These are phyloP conservation scores for Yarrowia sp. DNA, from an alignment of 805 yeast genomes.

Conservation along the genomic window DNA sequence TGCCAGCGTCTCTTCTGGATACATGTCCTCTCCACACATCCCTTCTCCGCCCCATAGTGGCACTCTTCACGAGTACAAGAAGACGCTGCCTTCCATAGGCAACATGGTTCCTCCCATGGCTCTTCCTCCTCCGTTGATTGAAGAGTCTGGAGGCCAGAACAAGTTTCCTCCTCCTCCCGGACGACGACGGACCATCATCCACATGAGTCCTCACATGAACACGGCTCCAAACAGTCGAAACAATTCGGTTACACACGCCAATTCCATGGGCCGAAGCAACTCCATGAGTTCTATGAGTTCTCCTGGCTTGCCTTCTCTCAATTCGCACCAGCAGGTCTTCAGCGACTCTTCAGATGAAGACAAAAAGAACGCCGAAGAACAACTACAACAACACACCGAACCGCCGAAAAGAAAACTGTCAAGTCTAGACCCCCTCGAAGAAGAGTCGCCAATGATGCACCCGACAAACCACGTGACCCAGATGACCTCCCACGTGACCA, in stretches of 20 bases:
- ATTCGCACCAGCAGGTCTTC: not conserved
- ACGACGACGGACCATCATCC: not conserved
- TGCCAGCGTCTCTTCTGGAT: not conserved
- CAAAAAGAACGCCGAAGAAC: not conserved
- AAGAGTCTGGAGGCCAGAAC: not conserved
- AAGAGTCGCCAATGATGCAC: not conserved
- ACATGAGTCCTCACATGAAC: slow-evolving; percentile 1
- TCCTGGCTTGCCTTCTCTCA: not conserved
- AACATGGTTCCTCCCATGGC: slow-evolving; percentile 17
- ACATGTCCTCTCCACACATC: slow-evolving; percentile 7
- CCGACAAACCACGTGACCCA: not conserved
- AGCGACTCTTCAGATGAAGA: slow-evolving; percentile 7
- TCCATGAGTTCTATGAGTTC: not conserved
- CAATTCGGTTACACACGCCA: not conserved
- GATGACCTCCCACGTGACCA: not conserved
- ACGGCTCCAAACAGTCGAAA: not conserved
- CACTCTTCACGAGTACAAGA: slow-evolving; percentile 11
- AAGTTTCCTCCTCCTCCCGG: slow-evolving; percentile 10
- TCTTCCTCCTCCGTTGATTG: slow-evolving; percentile 13
- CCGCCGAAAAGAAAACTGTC: not conserved
- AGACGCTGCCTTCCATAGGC: slow-evolving; percentile 13
- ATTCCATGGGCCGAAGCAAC: not conserved
- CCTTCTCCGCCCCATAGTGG: slow-evolving; percentile 19
- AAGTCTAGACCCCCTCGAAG: not conserved
- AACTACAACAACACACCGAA: not conserved